Evolutionary conservation across 2,329 filamentous ascomycete genomes (phyloP), one percentile per base, ranked within the genome.

Genomic region (Microdochium paspali): DNA sequence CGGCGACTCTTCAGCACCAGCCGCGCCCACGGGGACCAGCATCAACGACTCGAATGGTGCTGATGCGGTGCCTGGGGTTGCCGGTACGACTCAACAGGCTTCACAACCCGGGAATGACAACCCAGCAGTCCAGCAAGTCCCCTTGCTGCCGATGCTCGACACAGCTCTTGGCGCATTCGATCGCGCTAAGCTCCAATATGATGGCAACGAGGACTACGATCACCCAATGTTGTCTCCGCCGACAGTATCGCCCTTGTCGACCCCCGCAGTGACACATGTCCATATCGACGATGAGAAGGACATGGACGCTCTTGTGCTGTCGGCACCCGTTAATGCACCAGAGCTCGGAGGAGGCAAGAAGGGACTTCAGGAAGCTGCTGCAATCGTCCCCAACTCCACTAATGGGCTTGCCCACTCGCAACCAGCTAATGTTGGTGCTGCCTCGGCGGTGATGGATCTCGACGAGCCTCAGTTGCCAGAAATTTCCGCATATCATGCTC

Each of bases 221-320:
- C 35, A 58, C 39, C 52, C 52, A 7, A 59, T 63, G 54, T 59
- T 57, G 3, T 63, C 61, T 35, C 60, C 61, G 4, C 61, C 61
- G 9, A 64, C 61, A 10, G 60, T 64, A n/a, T 62, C 60, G 18
- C 60, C 61, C n/a, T 52, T 64, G 23, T 64, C 61, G n/a, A 64
- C 61, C 12, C 61, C 61, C 1, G 61, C 61, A 6, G 60, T 57
- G 20, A 64, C 61, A 1, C 46, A 47, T 9, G 47, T 59, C 43
- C 61, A 59, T 31, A 48, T 59, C 42, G 60, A 57, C 46, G 60
- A 63, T 31, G 56, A 56, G 32, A 52, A 54, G 45, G 43, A 58
- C 21, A 49, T 56, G 20, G 57, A 57, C 31, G 46, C 60, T 44
- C 49, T 55, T 26, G 50, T 42, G 26, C 46, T 52, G 20, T 46